phyloP scores from a whole-genome alignment of 2,329 filamentous ascomycete genomes.

The Aspergillus persii region DNA sequence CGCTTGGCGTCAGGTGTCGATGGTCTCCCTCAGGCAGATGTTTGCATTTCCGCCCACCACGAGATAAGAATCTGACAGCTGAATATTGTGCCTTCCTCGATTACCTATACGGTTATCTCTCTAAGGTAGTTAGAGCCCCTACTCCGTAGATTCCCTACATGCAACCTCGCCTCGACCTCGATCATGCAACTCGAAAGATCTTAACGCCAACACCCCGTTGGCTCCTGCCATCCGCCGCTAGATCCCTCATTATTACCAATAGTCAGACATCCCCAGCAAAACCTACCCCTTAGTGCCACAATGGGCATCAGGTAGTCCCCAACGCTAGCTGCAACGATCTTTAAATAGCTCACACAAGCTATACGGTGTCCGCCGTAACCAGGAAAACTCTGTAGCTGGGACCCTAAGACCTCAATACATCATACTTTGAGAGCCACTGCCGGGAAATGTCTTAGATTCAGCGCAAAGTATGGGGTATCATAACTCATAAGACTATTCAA shows the following conservation, averaged over 20 bases:
- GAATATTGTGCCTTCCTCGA: neutral
- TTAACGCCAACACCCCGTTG: no score
- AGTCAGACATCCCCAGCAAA: conserved; percentile 2
- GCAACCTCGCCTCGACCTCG: no score
- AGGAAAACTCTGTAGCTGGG: neutral
- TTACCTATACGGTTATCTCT: no score
- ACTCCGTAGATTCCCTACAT: no score
- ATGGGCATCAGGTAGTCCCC: neutral
- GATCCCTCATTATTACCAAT: conserved; percentile 10
- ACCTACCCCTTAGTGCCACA: neutral
- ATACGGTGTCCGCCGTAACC: neutral
- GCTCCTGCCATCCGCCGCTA: neutral
- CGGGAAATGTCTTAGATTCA: neutral
- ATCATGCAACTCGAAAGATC: no score
- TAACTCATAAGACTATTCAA: no score
- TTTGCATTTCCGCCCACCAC: neutral
- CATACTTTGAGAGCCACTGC: neutral
- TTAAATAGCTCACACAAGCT: neutral
- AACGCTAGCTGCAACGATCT: neutral
- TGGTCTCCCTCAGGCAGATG: neutral
- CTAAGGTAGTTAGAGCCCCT: no score
- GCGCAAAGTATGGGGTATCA: neutral
- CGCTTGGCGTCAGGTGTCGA: neutral
- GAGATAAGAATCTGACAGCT: neutral
- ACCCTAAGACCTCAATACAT: neutral